Base-by-base conservation (phyloP, 2,329 filamentous ascomycete genomes). In the Leptographium wingfieldii region DNA sequence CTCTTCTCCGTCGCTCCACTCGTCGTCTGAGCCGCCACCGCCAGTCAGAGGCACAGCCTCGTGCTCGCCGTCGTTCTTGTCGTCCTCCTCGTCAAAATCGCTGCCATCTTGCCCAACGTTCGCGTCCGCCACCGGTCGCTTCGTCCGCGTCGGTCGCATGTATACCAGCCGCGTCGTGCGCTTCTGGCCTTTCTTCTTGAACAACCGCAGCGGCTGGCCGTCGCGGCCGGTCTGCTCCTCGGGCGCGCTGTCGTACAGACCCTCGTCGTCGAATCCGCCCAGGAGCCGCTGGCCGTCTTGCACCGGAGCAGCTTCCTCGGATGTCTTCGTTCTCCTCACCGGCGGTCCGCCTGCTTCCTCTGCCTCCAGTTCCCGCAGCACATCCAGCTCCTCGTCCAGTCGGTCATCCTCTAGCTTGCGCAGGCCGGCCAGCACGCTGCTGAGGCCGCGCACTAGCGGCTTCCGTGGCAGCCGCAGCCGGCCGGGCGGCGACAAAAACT, bases 161-260 rank as follows among this genome's bases (percentile, higher is more conserved):
- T 85, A 90, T 59, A 81, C 78, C 55, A 79, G 76, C 63, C 85
- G 78, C 3, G 89, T 92, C 59, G 88, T 90, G 62, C 89, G 79
- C 76, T 94, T 94, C 69, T 88, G 81, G 0, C 88, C 88, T 75
- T 88, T 89, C 80, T 94, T 94, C 77, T 92, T 92, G 76, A 81
- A 92, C 1, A 82, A 72, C 59, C 78, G 81, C 46, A 84, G 69
- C 2, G 84, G 84, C 63, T 80, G 76, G 1, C 83, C 83, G 66
- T 83, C 73, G n/a, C 75, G 76, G 10, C 55, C 58, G 3, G 69
- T 68, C 0, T 75, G 72, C 1, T 80, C 78, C n/a, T 81, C 78
- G 3, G 73, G 74, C 1, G 73, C 72, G 63, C 79, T 80, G 68
- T 86, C 83, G 66, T 82, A 80, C 61, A 76, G 66, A 9, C 67